Evolutionary conservation across 176 grass and related monocot species (phyloP).

Genomic region (Rhynchospora tenuis): DNA sequence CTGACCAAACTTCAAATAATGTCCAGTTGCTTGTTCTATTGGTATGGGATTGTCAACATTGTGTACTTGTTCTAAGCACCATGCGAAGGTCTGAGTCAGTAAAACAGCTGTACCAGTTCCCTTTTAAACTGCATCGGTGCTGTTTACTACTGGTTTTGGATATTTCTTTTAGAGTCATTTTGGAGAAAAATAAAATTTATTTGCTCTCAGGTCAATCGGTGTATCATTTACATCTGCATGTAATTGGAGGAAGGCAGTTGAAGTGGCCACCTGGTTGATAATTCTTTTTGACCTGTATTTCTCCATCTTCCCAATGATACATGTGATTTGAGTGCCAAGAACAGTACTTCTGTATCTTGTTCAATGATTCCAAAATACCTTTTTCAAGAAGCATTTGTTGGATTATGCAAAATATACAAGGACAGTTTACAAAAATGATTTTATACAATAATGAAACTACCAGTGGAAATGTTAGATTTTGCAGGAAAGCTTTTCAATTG

Average conservation of each 20-base stretch:
- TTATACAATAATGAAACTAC: neutral
- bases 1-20: neutral
- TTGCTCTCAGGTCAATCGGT: constrained; percentile 72
- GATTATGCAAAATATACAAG: neutral
- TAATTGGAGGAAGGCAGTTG: constrained; percentile 87
- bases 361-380: neutral
- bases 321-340: neutral
- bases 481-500: neutral
- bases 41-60: neutral
- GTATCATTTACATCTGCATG: constrained; percentile 82
- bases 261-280: constrained; percentile 77
- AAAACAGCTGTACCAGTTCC: neutral
- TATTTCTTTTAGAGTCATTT: neutral
- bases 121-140: neutral
- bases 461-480: neutral
- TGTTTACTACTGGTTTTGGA: neutral
- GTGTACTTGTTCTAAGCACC: neutral
- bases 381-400: neutral
- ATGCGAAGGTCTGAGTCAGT: neutral
- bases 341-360: neutral
- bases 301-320: neutral
- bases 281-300: neutral
- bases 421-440: too few relatives aligned
- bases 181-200: neutral
- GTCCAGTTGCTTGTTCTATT: neutral